Base-by-base conservation (phyloP, 371 early-diverging fungal genomes). In the Lichtheimia hyalospora region DNA sequence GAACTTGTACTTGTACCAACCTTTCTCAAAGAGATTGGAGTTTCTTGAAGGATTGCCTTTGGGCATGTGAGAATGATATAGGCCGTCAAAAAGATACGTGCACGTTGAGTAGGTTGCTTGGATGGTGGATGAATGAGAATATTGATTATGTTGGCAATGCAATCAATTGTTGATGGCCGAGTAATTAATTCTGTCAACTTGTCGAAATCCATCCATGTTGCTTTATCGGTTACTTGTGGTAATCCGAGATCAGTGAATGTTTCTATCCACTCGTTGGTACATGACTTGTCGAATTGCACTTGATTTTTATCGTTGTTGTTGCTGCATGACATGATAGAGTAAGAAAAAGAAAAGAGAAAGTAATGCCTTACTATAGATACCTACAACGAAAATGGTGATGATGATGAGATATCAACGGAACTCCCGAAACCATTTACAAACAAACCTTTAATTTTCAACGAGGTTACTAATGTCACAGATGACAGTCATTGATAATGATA, bases 21-120 rank as follows among this genome's bases (percentile, higher is more conserved):
- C 81, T 77, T 70, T 60, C 85, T 84, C 23, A 77, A 73, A 10
- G 50, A 52, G 1, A 75, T 82, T 20, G 69, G 56, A 2, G 78
- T 74, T 41, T 74, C 54, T 34, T 72, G 68, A 63, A 90, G 73
- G 13, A 87, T 76, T 54, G 82, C 84, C 23, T 49, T 24, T 2
- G 89, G 84, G 55, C 89, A 84, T 34, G 82, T 83, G 39, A 82
- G 74, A 12, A 86, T 83, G 79, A 90, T 81, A 66, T 84, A 90
- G 6, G 87, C 81, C 54, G 78, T 83, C 54, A 90, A 64, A 28
- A 89, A 82, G 10, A 88, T 75, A 44, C 86, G 74, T 7, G 86
- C 78, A 41, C 76, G 74, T 59, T 83, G 81, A 56, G 58, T 54
- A 27, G 66, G 70, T 2, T 68, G 64, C 21, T 61, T 66, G 46